Evolutionary conservation across 2,329 filamentous ascomycete species (phyloP), one percentile per base, ranked within the genome.

Genomic region (Rugonectria rugulosa): DNA sequence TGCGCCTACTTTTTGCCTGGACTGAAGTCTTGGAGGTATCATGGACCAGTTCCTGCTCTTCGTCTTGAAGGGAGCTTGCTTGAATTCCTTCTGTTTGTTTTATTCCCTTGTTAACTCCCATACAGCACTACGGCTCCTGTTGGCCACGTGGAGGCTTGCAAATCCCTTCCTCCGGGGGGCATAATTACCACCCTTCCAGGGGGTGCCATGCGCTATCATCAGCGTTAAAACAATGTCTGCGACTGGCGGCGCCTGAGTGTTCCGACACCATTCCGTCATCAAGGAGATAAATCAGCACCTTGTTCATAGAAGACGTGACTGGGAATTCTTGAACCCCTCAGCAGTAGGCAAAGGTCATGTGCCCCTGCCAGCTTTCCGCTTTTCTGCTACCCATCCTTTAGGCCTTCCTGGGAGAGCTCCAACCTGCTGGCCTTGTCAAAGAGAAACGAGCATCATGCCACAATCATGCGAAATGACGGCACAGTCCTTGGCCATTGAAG

Each of bases 391-490:
- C n/a, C 20, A 17, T 24, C 12, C 17, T 45, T 29, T 45, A 31
- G 23, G 29, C 42, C 20, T 19, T 21, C 27, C 29, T 12, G 17
- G 17, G 21, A 11, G 24, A n/a, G 15, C 43, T 36, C 15, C 29
- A 32, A 41, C 38, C 34, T 26, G n/a, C n/a, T n/a, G n/a, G n/a
- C 27, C 31, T 23, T 42, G 41, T 48, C 29, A 2, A 54, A 23
- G 29, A 40, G 23, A 42, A 52, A 36, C 40, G 19, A 38, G 12
- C 32, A 66, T 63, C 38, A 46, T 60, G 46, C 56, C 62, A 56
- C 48, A 41, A 37, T 50, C 40, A 61, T 31, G 55, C 59, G 40
- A 44, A 26, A 19, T 40, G 42, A 61, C 38, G 61, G 54, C 61
- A 27, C 58, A 56, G 59, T 31, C 17, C 2, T 51, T 51, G 26